These are phyloP conservation scores for Orbilia blumenaviensis DNA, from an alignment of 2,329 filamentous ascomycete genomes.

Conservation along the genomic window DNA sequence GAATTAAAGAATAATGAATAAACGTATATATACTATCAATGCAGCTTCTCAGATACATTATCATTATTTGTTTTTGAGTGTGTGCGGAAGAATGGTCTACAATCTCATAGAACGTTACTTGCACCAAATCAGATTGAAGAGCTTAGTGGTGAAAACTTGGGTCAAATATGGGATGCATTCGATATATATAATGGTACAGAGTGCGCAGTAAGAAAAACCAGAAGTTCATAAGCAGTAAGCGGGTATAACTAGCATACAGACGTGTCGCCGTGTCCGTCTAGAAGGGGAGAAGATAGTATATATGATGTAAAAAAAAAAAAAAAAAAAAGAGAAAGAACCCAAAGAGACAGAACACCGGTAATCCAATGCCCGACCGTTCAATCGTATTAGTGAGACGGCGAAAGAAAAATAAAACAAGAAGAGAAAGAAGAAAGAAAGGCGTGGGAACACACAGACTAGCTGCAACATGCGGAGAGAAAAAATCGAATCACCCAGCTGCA, in stretches of 20 bases:
- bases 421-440: neutral
- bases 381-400: constrained; percentile 8
- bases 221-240: constrained; percentile 4
- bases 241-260: constrained; percentile 19
- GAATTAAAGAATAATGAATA: constrained; percentile 17
- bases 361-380: constrained; percentile 12
- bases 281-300: neutral
- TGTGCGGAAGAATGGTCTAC: too few species aligned
- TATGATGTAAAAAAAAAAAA: too few species aligned
- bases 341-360: constrained; percentile 17
- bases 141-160: neutral
- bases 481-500: neutral
- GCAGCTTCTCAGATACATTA: neutral
- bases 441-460: too few species aligned
- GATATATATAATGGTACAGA: constrained; percentile 7
- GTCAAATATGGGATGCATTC: neutral
- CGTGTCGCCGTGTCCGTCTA: constrained; percentile 13
- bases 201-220: neutral
- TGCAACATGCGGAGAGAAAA: neutral
- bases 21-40: constrained; percentile 48
- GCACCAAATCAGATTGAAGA: too few species aligned
- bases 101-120: too few species aligned
- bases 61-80: neutral
- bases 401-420: neutral
- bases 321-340: neutral